Conservation (phyloP, 2,329 filamentous ascomycete genomes). For the Aspergillus sp. region DNA sequence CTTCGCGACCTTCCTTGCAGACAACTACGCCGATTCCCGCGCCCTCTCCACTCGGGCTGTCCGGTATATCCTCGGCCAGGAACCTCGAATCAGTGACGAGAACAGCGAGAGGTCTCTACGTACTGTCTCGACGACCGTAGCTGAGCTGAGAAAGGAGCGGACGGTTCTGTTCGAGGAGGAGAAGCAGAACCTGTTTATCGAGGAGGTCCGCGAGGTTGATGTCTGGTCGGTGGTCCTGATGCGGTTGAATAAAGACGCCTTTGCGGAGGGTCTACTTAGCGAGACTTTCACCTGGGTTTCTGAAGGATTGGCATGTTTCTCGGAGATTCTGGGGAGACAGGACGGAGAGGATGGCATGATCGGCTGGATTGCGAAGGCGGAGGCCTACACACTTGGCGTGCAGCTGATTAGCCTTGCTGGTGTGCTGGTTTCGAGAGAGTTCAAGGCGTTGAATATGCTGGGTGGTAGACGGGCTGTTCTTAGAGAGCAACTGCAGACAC, state of each 20-base stretch:
- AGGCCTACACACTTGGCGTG: slow-evolving; percentile 61
- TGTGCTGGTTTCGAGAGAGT: slow-evolving; percentile 33
- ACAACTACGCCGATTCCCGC: slow-evolving; percentile 38
- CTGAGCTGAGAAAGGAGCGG: slow-evolving; percentile 42
- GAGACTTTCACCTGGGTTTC: slow-evolving; percentile 38
- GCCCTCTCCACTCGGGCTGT: slow-evolving; percentile 43
- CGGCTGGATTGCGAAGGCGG: slow-evolving; percentile 72
- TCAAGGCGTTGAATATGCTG: slow-evolving; percentile 24
- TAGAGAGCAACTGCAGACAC: slow-evolving; percentile 28
- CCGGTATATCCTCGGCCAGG: slow-evolving; percentile 44
- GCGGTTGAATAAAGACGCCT: slow-evolving; percentile 30
- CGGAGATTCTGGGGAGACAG: slow-evolving; percentile 32
- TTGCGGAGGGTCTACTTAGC: slow-evolving; percentile 26
- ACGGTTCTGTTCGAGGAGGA: slow-evolving; percentile 77
- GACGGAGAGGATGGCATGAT: slow-evolving; percentile 65
- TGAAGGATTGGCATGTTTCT: slow-evolving; percentile 37
- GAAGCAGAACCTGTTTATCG: slow-evolving; percentile 92
- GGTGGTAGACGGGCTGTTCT: slow-evolving; percentile 23
- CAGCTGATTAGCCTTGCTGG: slow-evolving; percentile 45
- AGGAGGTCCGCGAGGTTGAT: slow-evolving; percentile 74
- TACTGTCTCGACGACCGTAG: slow-evolving; percentile 36
- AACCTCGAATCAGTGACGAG: slow-evolving; percentile 30
- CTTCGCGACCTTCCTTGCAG: slow-evolving; percentile 41
- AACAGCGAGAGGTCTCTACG: slow-evolving; percentile 20
- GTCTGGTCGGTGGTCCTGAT: slow-evolving; percentile 66